These are phyloP conservation scores for Vanrija pseudolonga DNA, from an alignment of 1,284 basidiomycete species.

Conservation along the genomic window DNA sequence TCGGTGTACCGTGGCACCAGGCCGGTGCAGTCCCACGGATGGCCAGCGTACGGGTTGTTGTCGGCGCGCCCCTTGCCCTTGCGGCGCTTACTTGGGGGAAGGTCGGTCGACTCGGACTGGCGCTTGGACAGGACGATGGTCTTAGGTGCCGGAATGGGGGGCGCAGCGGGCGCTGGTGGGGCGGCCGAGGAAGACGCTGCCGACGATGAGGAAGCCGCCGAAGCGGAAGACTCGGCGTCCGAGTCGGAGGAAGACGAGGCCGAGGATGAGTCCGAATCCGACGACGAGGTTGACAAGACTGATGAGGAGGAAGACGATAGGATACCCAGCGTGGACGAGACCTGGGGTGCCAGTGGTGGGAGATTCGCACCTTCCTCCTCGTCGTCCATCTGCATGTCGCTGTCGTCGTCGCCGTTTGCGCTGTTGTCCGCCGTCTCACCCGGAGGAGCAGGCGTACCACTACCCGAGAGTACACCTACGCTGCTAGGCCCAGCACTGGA, in stretches of 20 bases:
- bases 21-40: slow-evolving; percentile 60
- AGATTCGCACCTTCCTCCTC: background rate
- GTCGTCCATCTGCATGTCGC: slow-evolving; percentile 5
- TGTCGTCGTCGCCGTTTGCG: slow-evolving; percentile 4
- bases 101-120: background rate
- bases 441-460: background rate
- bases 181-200: background rate
- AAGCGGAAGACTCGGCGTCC: no score
- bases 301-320: no score
- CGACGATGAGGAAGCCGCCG: no score
- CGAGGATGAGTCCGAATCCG: no score
- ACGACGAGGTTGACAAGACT: no score
- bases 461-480: background rate
- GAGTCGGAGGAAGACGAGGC: no score
- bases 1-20: slow-evolving; percentile 67
- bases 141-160: no score
- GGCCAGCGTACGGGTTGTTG: slow-evolving; percentile 19
- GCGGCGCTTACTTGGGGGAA: background rate
- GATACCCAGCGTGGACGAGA: no score
- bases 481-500: background rate
- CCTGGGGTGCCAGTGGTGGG: background rate
- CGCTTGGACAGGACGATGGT: background rate
- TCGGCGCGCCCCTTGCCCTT: slow-evolving; percentile 12
- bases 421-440: background rate
- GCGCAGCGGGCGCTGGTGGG: background rate